Evolutionary conservation across 1,284 basidiomycete species (phyloP).

Genomic region (Xerocomus cyaneibrunnescens): DNA sequence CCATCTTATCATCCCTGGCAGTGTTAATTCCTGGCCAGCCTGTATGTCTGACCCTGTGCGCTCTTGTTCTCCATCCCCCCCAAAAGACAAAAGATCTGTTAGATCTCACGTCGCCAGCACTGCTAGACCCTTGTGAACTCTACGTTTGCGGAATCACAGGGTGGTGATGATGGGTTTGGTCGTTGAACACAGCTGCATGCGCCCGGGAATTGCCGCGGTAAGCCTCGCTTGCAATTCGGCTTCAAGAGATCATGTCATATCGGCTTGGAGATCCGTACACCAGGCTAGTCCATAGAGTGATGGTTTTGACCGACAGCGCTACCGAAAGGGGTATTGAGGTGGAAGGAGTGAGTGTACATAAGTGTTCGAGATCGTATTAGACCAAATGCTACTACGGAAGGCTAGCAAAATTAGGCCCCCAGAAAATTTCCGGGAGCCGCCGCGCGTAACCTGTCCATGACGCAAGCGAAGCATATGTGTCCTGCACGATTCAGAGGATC

Average conservation of each 20-base stretch:
- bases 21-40: constrained; percentile 8
- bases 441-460: not conserved
- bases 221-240: no score
- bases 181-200: no score
- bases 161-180: no score
- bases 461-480: not conserved
- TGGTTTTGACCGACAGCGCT: no score
- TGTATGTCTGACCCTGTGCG: not conserved
- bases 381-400: no score
- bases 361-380: not conserved
- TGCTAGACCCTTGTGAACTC: not conserved
- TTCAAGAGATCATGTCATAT: no score
- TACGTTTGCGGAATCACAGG: not conserved
- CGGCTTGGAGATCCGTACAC: no score
- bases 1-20: constrained; percentile 13
- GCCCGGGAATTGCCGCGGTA: not conserved
- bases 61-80: not conserved
- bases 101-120: not conserved
- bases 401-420: not conserved
- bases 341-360: not conserved
- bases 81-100: not conserved
- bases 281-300: no score
- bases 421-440: not conserved
- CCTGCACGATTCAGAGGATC: constrained; percentile 6
- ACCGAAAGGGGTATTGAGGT: no score